These are phyloP conservation scores for Malus hybrid DNA, from an alignment of 331 rosid genomes.

Conservation along the genomic window DNA sequence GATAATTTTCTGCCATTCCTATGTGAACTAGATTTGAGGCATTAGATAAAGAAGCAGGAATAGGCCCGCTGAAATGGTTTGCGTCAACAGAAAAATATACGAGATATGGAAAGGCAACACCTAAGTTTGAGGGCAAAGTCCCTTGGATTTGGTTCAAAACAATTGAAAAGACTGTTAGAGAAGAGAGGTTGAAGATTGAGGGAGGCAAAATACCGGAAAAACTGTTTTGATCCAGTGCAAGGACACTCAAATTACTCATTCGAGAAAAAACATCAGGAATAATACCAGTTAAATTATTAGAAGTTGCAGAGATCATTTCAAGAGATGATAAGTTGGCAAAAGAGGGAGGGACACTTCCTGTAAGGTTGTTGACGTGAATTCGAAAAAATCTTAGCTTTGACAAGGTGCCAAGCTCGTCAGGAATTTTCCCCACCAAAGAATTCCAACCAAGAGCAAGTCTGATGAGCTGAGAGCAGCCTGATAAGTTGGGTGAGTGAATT, in stretches of 20 bases:
- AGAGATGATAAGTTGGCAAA: background rate
- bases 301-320: background rate
- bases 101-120: background rate
- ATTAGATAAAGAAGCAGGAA: conserved; percentile 12
- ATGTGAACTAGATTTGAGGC: background rate
- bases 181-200: background rate
- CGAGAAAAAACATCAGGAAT: background rate
- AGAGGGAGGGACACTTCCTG: background rate
- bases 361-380: background rate
- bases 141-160: background rate
- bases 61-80: background rate
- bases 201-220: background rate
- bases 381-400: background rate
- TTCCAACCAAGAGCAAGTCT: accelerated
- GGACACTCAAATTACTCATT: background rate
- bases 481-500: background rate
- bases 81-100: accelerated
- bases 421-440: background rate
- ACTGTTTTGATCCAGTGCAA: background rate
- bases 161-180: background rate
- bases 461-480: background rate
- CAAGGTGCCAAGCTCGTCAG: background rate
- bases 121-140: background rate
- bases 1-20: background rate
- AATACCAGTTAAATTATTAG: background rate